These are phyloP conservation scores for Suillus brevipes DNA, from an alignment of 768 basidiomycete genomes.

Conservation along the genomic window DNA sequence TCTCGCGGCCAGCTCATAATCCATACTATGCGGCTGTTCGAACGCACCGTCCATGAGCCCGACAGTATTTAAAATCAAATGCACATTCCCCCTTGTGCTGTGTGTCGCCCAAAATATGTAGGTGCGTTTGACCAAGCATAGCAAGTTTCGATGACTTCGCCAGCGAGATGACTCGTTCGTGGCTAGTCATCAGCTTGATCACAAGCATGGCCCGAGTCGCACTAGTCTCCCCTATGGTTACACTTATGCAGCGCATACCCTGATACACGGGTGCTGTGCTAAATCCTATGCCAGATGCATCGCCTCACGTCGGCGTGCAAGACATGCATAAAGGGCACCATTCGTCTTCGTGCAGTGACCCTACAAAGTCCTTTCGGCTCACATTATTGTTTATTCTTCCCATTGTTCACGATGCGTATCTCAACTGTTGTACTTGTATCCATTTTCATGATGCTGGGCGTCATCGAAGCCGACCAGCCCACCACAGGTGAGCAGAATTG, in stretches of 20 bases:
- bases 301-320: neutral
- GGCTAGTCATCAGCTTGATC: neutral
- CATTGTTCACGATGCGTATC: neutral
- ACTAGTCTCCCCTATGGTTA: neutral
- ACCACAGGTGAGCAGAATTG: neutral
- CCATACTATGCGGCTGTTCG: no score
- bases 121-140: neutral
- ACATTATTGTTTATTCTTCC: neutral
- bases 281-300: neutral
- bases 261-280: neutral
- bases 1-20: no score
- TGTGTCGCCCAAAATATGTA: neutral
- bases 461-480: neutral
- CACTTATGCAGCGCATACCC: neutral
- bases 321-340: neutral
- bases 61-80: neutral
- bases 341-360: neutral
- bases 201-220: neutral
- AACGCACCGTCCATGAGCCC: neutral
- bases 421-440: neutral
- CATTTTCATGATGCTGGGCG: neutral
- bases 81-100: neutral
- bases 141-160: neutral
- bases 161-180: neutral
- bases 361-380: neutral